A percentile compares a stretch with the other conserved stretches of the same genome.
Evolutionary conservation across 78 protist genomes (phyloP).

Genomic region (Protostelium mycophagum): DNA sequence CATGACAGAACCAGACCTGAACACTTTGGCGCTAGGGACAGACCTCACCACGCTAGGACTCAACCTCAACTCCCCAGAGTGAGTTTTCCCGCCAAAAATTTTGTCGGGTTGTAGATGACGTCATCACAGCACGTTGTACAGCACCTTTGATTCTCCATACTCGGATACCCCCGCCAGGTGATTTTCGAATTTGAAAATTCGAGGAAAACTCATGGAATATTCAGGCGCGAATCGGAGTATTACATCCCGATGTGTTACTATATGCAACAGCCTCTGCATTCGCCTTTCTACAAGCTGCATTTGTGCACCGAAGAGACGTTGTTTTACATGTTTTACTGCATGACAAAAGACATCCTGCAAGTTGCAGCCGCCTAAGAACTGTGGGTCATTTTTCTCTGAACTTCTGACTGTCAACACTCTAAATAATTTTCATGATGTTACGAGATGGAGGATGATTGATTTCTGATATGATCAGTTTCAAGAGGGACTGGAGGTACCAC

Average conservation of each 20-base stretch:
- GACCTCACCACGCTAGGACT: constrained; percentile 91
- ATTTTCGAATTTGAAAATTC: too few relatives aligned
- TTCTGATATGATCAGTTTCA: too few relatives aligned
- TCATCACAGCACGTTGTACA: constrained; percentile 41
- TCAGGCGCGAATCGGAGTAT: constrained; percentile 70
- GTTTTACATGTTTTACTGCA: constrained; percentile 92
- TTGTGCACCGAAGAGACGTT: constrained; percentile 84
- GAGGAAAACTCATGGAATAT: too few relatives aligned
- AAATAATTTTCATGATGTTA: background rate
- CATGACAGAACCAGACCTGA: constrained; percentile 80
- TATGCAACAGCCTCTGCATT: constrained; percentile 54
- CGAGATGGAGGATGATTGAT: background rate
- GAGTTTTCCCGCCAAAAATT: constrained; percentile 1
- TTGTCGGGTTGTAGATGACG: background rate
- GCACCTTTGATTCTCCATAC: constrained; percentile 86
- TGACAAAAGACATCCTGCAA: constrained; percentile 92
- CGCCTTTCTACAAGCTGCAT: constrained; percentile 63
- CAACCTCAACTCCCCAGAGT: constrained; percentile 82
- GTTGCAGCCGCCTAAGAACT: constrained; percentile 82
- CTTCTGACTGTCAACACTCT: too few relatives aligned
- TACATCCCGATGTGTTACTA: constrained; percentile 81
- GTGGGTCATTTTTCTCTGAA: too few relatives aligned
- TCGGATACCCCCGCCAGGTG: constrained; percentile 35
- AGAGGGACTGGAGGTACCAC: constrained; percentile 88
- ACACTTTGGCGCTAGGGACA: constrained; percentile 81